phyloP scores from a whole-genome alignment of 768 basidiomycete genomes.

The Trametes maxima region DNA sequence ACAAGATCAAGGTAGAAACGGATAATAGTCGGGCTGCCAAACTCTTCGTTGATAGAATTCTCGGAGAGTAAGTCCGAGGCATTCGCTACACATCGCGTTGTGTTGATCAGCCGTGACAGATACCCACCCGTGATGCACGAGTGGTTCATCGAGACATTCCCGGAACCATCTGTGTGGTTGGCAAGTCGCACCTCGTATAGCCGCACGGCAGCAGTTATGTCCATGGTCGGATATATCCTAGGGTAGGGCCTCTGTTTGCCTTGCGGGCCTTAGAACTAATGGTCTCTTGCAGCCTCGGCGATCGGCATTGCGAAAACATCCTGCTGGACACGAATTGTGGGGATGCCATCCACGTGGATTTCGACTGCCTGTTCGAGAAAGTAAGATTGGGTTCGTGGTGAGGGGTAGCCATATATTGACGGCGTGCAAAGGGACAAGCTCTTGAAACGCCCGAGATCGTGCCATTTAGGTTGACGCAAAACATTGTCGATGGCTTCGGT shows the following conservation, averaged over 20 bases:
- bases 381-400: constrained; percentile 39
- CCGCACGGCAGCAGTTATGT: constrained; percentile 94
- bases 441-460: constrained; percentile 90
- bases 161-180: constrained; percentile 95
- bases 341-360: constrained; percentile 94
- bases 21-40: no score
- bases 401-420: neutral
- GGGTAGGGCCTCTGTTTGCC: constrained; percentile 56
- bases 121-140: constrained; percentile 90
- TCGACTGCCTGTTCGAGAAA: constrained; percentile 98
- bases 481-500: constrained; percentile 89
- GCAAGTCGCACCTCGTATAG: constrained; percentile 84
- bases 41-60: no score
- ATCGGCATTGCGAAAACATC: constrained; percentile 96
- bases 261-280: neutral
- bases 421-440: constrained; percentile 61
- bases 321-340: constrained; percentile 86
- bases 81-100: neutral
- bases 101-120: constrained; percentile 38
- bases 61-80: neutral
- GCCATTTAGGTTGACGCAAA: constrained; percentile 93
- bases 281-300: constrained; percentile 71
- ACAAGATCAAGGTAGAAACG: no score
- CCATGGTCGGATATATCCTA: constrained; percentile 96
- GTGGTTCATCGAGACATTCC: constrained; percentile 97